Evolutionary conservation across 768 basidiomycete species (phyloP).

Genomic region (Boletus rubropictus): DNA sequence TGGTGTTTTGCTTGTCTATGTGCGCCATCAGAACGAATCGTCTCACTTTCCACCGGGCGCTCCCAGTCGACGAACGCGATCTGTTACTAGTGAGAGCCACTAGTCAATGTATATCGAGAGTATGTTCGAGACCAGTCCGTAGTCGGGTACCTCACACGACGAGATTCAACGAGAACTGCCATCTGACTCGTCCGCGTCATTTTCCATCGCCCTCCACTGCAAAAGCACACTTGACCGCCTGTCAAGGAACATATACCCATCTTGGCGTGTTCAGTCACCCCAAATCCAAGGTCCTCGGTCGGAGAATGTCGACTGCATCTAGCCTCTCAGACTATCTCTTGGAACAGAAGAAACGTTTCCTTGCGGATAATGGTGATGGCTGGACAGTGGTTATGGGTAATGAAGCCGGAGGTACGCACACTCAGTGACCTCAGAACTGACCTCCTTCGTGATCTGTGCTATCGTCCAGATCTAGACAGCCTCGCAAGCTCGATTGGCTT

Average conservation of each 20-base stretch:
- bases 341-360: constrained; percentile 53
- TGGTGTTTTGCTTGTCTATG: constrained; percentile 12
- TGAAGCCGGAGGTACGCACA: constrained; percentile 79
- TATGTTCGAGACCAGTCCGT: neutral
- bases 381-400: constrained; percentile 95
- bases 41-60: neutral
- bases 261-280: neutral
- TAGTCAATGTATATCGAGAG: neutral
- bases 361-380: constrained; percentile 49
- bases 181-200: neutral
- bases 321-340: constrained; percentile 36
- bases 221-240: neutral
- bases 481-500: constrained; percentile 81
- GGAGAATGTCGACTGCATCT: constrained; percentile 19
- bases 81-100: neutral
- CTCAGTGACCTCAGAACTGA: neutral
- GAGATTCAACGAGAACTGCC: neutral
- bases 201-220: neutral
- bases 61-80: neutral
- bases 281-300: neutral
- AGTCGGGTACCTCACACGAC: neutral
- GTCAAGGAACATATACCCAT: neutral
- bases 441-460: neutral
- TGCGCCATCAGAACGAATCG: neutral
- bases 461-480: constrained; percentile 74